Conservation (phyloP, 2,329 filamentous ascomycete species). For the Pseudogymnoascus sp. region DNA sequence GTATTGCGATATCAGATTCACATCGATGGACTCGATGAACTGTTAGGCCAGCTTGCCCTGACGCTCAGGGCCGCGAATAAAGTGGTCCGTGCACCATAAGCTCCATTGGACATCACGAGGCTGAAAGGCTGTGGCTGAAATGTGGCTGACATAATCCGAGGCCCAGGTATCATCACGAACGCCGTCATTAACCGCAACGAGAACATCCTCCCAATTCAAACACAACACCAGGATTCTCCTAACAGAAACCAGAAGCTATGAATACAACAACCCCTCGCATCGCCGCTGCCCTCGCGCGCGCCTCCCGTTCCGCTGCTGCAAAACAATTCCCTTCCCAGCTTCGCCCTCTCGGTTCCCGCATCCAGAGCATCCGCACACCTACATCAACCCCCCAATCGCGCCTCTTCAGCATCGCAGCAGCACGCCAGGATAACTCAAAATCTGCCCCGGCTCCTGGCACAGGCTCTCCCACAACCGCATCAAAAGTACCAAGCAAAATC, state of each 20-base stretch:
- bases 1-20: neutral
- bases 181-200: neutral
- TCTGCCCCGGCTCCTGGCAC: neutral
- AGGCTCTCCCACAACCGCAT: neutral
- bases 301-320: neutral
- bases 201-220: neutral
- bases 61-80: neutral
- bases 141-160: neutral
- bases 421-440: neutral
- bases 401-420: neutral
- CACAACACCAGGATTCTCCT: neutral
- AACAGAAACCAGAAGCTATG: neutral
- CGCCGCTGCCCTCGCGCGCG: neutral
- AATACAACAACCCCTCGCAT: neutral
- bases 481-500: constrained; percentile 28
- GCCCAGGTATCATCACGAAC: neutral
- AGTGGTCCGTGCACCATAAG: neutral
- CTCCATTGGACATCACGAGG: neutral
- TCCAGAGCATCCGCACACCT: neutral
- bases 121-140: constrained; percentile 1
- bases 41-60: neutral
- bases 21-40: neutral
- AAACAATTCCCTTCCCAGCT: neutral
- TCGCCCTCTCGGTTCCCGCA: neutral
- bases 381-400: neutral